Evolutionary conservation across 2,329 filamentous ascomycete species (phyloP), one percentile per base, ranked within the genome.

Genomic region (Graphiopsis chlorocephala): DNA sequence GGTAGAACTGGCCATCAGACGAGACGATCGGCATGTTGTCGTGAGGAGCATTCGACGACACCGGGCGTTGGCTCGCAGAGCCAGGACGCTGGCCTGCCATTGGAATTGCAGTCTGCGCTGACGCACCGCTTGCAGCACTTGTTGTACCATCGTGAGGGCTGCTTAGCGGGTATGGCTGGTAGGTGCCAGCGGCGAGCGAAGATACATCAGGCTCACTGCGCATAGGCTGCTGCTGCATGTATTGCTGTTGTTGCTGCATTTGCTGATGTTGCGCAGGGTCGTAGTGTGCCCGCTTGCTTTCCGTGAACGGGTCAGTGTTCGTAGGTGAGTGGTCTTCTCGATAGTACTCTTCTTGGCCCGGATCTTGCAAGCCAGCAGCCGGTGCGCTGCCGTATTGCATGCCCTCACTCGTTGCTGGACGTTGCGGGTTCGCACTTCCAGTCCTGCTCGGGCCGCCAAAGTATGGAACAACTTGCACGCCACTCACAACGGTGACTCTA

Each of bases 381-480:
- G 67, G 59, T 2, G 42, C 31, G 15, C 63, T 63, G 35, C 68
- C 70, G 58, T 74, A 75, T 72, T 75, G 59, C 68, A 74, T 26
- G 72, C 77, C 63, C 71, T 77, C 69, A 72, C 75, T 70, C 14
- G 77, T 78, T 14, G 72, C 71, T 15, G 77, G 76, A 38, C 78
- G 72, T 29, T 59, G 56, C 61, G 80, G 81, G 12, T 78, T 77
- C 53, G 77, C 78, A 68, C 81, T 83, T 25, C 77, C 80, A 57
- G 70, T 73, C 25, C 74, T 64, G 61, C 71, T 73, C 8, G 71
- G 68, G 17, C 69, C 67, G 23, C 67, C 72, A 56, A 71, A 73
- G 66, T 73, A 74, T 7, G 95, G 95, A 20, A 98, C 91, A 14
- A 99, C 95, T 74, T 97, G 93, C 14, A 98, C 92, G 48, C 94